Evolutionary conservation across 164 flowering plant species (phyloP), one percentile per base, ranked within the genome.

Genomic region (Hamamelis virginiana): DNA sequence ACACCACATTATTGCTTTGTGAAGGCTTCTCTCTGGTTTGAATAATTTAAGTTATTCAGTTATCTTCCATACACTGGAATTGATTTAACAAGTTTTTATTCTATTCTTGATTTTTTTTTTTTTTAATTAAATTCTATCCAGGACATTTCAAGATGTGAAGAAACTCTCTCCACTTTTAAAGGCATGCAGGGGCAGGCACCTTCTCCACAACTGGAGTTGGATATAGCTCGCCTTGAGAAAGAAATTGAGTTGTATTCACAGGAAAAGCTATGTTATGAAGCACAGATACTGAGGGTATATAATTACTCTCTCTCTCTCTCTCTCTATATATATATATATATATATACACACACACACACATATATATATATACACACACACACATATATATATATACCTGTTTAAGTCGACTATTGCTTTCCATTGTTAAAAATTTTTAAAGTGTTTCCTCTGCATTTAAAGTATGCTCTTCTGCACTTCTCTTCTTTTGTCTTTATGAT

Each of bases 191-290:
- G 63, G 61, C 90, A 84, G 69, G 65, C 88, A 61, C 84, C 94
- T 69, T 77, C 95, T 65, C 86, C 92, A 41, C 94, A 88, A 67
- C 59, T 91, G 60, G 80, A 78, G 70, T 72, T 56, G 72, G 97
- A 93, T 53, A 90, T 91, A 76, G 72, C 86, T 68, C 91, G 95
- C 28, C 83, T 96, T 69, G 96, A 91, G 78, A 88, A 91, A 69
- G 97, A 91, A 78, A 77, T 91, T 65, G 99, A 96, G 68, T 72
- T 71, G 59, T 81, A 78, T 74, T 75, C 91, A 60, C 98, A 91
- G 77, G 99, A 93, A 75, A 96, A 91, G 72, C 77, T 91, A 46
- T 93, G 97, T 71, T 91, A 90, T 79, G 99, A 96, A 75, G 95
- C 98, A 72, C 99, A 93, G 76, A 82, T 95, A 76, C 70, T 91